These are phyloP conservation scores for Daldinia grandis DNA, from an alignment of 495 filamentous ascomycete species.

Conservation along the genomic window DNA sequence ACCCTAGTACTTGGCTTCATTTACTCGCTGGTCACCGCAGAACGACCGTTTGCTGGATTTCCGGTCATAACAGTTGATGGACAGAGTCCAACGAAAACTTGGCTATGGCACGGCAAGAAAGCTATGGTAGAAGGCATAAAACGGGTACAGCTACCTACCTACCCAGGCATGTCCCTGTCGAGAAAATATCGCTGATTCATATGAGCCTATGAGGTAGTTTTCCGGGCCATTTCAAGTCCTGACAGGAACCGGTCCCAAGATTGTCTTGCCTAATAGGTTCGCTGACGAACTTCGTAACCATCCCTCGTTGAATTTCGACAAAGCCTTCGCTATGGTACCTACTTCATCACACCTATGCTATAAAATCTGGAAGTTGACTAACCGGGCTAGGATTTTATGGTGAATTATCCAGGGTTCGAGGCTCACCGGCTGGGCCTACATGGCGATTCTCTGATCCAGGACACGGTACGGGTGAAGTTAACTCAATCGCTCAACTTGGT, in stretches of 20 bases:
- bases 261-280: constrained; percentile 59
- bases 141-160: constrained; percentile 24
- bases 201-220: too few relatives aligned
- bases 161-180: not conserved
- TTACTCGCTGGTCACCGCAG: constrained; percentile 38
- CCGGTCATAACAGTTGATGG: constrained; percentile 41
- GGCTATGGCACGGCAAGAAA: constrained; percentile 35
- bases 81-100: constrained; percentile 37
- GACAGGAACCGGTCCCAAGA: constrained; percentile 44
- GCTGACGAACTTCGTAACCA: constrained; percentile 61
- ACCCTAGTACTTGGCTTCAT: constrained; percentile 37
- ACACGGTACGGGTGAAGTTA: constrained; percentile 56
- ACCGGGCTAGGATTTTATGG: constrained; percentile 52
- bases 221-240: constrained; percentile 47
- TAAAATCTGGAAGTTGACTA: not conserved
- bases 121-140: constrained; percentile 34
- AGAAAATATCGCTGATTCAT: constrained; percentile 11
- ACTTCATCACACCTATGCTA: not conserved
- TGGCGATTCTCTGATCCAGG: constrained; percentile 43
- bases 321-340: constrained; percentile 52
- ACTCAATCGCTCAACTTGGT: constrained; percentile 58
- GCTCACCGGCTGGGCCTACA: constrained; percentile 43
- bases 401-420: constrained; percentile 58
- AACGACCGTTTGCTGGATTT: constrained; percentile 41
- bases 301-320: constrained; percentile 49